These are phyloP conservation scores for Iodosphaeria phyllophila DNA, from an alignment of 2,329 filamentous ascomycete genomes.

Conservation along the genomic window DNA sequence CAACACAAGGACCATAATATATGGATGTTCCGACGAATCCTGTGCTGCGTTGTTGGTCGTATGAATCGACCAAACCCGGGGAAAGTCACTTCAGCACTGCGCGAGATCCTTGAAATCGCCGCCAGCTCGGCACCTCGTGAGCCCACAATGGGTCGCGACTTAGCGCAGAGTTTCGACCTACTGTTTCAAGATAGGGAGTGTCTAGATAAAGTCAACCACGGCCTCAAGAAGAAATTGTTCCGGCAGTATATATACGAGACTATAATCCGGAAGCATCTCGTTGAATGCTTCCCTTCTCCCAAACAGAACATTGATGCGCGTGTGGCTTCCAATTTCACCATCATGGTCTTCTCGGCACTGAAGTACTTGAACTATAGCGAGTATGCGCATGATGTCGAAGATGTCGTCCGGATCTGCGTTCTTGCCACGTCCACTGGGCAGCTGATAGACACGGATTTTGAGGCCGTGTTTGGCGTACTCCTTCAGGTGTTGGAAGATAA, in stretches of 20 bases:
- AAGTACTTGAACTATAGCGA: slow-evolving; percentile 29
- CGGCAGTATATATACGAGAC: slow-evolving; percentile 11
- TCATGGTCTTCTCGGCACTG: slow-evolving; percentile 28
- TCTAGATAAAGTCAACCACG: slow-evolving; percentile 10
- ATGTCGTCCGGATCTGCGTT: slow-evolving; percentile 29
- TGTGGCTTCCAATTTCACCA: slow-evolving; percentile 21
- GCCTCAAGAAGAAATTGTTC: slow-evolving; percentile 8
- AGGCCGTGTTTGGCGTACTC: slow-evolving; percentile 28
- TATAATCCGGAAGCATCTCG: slow-evolving; percentile 16
- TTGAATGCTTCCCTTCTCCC: slow-evolving; percentile 18
- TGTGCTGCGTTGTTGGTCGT: slow-evolving; percentile 14
- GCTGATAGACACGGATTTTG: slow-evolving; percentile 24
- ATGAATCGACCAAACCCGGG: no score
- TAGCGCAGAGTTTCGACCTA: slow-evolving; percentile 10
- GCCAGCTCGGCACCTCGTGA: slow-evolving; percentile 5
- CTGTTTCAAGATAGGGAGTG: slow-evolving; percentile 11
- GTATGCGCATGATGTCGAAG: slow-evolving; percentile 29
- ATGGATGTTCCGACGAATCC: slow-evolving; percentile 10
- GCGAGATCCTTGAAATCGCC: slow-evolving; percentile 7
- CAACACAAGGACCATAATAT: no score
- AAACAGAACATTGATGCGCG: slow-evolving; percentile 6
- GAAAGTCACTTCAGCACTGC: no score
- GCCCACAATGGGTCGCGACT: slow-evolving; percentile 7
- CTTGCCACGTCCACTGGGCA: no score
- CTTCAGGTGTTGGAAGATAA: slow-evolving; percentile 26